Evolutionary conservation across 1,284 basidiomycete species (phyloP).

Genomic region (Veloboletus limbatus): DNA sequence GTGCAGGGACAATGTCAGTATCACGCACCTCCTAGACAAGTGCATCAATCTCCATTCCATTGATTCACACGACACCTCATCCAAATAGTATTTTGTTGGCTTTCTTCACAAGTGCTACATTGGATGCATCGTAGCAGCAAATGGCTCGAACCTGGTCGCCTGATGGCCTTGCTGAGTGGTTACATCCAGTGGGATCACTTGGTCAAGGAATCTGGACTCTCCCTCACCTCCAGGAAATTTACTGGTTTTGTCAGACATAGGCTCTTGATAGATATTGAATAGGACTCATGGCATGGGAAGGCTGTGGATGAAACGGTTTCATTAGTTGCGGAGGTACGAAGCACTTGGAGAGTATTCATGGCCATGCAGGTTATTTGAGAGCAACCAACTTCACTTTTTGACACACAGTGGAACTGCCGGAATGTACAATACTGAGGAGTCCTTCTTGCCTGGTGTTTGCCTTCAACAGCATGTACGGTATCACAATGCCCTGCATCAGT

Average conservation of each 20-base stretch:
- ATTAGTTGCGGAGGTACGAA: conserved; percentile 62
- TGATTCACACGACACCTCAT: conserved; percentile 8
- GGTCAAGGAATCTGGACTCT: conserved; percentile 55
- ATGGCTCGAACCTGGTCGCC: conserved; percentile 37
- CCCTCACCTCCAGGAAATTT: conserved; percentile 78
- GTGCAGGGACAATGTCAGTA: neutral
- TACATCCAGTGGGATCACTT: conserved; percentile 46
- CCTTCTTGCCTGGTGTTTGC: conserved; percentile 50
- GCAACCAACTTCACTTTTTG: conserved; percentile 46
- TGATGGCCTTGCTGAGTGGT: conserved; percentile 34
- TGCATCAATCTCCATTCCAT: conserved; percentile 1
- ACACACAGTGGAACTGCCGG: conserved; percentile 71
- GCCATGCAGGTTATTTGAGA: neutral
- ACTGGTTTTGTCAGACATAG: conserved; percentile 25
- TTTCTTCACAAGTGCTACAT: conserved; percentile 18
- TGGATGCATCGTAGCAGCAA: conserved; percentile 12
- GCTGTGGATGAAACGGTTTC: conserved; percentile 50
- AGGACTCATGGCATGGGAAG: conserved; percentile 55
- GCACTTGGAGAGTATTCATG: conserved; percentile 39
- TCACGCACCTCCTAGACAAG: neutral
- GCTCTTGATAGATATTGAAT: too few relatives aligned
- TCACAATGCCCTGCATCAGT: conserved; percentile 55
- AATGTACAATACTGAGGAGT: conserved; percentile 80
- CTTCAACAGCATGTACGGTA: conserved; percentile 71
- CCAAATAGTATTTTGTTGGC: conserved; percentile 28